Evolutionary conservation across 140 eudicot species (phyloP), one percentile per base, ranked within the genome.

Genomic region (Stevia rebaudiana): DNA sequence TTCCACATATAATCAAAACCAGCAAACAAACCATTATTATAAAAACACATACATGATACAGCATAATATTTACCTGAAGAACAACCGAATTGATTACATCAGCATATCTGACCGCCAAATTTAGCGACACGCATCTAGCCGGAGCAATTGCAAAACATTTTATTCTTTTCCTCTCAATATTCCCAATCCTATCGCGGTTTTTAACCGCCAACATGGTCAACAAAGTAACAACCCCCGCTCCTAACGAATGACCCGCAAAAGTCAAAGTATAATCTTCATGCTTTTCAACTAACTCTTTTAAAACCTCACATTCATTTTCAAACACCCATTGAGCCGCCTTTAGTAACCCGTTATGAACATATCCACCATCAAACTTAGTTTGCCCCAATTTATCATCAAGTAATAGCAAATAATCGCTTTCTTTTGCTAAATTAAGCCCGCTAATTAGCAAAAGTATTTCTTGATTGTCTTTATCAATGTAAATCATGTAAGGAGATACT

Each of bases 61-160:
- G 30, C 37, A 24, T 54, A 23, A n/a, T 49, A 2, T 33, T 79
- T 78, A 92, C 99, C 99, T 92, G 99, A 65, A 92, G 94, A 66
- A 92, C 97, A 31, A 92, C 81, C 23, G 99, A 83, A 65, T 92
- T 85, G 60, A 92, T 86, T 47, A 88, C 89, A 54, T 92, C 99
- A 19, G 96, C 99, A 76, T 92, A 92, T 80, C 99, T 78, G 63
- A 92, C 97, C 0, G 99, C 99, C 84, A 92, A 80, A 80, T 92
- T 92, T 37, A 92, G 73, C 0, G 99, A 88, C 62, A 88, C 84
- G 41, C 99, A 88, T 76, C 99, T 76, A 13, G 95, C 81, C 9
- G 99, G 97, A 70, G 99, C 99, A 79, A 85, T 77, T 17, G 99
- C 89, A 74, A 83, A 85, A 77, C 99, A 92, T 71, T 90, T 88